Percentiles rank a stretch among this genome's conserved stretches.
Conservation (phyloP, 768 basidiomycete genomes). For the Termitomyces eurrhizus region DNA sequence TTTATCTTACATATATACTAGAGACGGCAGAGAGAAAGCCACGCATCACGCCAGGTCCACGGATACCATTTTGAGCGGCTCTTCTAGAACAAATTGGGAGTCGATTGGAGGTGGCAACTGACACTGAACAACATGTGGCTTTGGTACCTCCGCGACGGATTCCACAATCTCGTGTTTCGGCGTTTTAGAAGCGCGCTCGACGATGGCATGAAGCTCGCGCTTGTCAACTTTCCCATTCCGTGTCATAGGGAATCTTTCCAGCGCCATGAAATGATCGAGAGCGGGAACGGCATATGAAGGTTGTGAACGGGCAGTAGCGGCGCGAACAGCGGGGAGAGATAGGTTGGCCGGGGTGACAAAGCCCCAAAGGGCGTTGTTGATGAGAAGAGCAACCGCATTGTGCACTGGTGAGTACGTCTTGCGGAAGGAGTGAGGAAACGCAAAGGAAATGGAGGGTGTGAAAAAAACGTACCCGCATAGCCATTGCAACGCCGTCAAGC, state of each 20-base stretch:
- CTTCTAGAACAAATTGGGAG: constrained; percentile 12
- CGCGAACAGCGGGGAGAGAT: constrained; percentile 13
- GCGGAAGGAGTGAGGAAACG: not conserved
- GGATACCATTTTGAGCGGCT: constrained; percentile 15
- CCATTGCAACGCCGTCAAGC: constrained; percentile 56
- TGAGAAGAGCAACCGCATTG: constrained; percentile 19
- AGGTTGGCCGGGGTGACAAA: constrained; percentile 17
- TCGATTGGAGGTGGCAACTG: constrained; percentile 4
- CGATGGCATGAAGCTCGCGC: constrained; percentile 28
- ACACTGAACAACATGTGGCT: not conserved
- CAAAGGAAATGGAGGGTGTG: not conserved
- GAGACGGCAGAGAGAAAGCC: not conserved
- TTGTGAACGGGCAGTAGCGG: constrained; percentile 29
- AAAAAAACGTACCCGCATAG: constrained; percentile 43
- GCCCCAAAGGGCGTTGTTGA: constrained; percentile 19
- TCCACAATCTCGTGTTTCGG: not conserved
- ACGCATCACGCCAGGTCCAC: constrained; percentile 10
- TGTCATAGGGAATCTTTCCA: constrained; percentile 50
- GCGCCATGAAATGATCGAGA: constrained; percentile 38
- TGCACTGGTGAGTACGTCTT: constrained; percentile 9
- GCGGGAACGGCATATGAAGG: constrained; percentile 60
- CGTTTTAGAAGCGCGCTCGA: constrained; percentile 3
- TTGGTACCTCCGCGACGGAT: not conserved
- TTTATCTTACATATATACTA: not conserved
- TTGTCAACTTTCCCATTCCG: constrained; percentile 52